Conservation (phyloP, 1,139 yeast genomes). For the Yamadazyma membranifaciens region DNA sequence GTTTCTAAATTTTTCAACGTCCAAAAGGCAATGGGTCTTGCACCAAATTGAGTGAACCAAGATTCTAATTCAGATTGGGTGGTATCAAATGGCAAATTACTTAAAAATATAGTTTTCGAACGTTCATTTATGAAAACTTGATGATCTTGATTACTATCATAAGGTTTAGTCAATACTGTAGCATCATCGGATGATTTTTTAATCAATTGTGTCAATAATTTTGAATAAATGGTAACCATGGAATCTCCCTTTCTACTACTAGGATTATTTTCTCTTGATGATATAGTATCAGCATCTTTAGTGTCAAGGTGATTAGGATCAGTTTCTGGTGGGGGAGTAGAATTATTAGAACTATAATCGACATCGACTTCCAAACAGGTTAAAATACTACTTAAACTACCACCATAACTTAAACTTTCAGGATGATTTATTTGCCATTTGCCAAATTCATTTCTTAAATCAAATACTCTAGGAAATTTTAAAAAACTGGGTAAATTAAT, state of each 20-base stretch:
- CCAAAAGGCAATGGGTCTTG: slow-evolving; percentile 89
- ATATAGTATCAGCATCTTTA: background rate
- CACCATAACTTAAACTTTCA: slow-evolving; percentile 53
- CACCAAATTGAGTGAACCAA: slow-evolving; percentile 88
- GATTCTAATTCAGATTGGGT: slow-evolving; percentile 88
- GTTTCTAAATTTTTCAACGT: slow-evolving; percentile 61
- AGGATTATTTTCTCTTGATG: background rate
- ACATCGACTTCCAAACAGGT: slow-evolving; percentile 58
- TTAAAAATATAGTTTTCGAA: slow-evolving; percentile 74
- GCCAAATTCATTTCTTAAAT: slow-evolving; percentile 67
- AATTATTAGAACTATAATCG: slow-evolving; percentile 10
- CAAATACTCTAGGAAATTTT: slow-evolving; percentile 76
- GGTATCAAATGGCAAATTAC: slow-evolving; percentile 79
- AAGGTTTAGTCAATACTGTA: slow-evolving; percentile 65
- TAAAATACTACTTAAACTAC: slow-evolving; percentile 51
- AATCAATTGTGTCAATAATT: slow-evolving; percentile 50
- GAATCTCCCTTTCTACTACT: background rate
- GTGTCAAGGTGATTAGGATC: background rate
- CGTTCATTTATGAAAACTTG: slow-evolving; percentile 66
- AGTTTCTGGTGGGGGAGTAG: slow-evolving; percentile 10
- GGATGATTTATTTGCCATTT: slow-evolving; percentile 69
- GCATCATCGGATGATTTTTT: slow-evolving; percentile 55
- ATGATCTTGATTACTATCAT: slow-evolving; percentile 71
- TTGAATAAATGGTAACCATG: slow-evolving; percentile 25
- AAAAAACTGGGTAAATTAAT: slow-evolving; percentile 72